phyloP scores from a whole-genome alignment of 306 rosid genomes.

The Quercus dentata region DNA sequence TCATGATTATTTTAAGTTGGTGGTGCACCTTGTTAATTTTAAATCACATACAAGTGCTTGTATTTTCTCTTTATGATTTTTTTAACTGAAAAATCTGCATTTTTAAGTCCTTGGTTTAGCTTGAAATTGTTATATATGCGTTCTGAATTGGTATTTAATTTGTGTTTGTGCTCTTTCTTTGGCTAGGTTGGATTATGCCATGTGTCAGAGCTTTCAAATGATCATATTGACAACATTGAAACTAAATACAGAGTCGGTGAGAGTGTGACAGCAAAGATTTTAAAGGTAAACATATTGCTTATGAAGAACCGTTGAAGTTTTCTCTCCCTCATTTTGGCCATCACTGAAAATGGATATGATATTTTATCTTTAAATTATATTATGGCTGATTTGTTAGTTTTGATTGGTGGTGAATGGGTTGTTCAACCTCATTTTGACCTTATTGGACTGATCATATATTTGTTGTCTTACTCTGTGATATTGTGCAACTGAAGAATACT shows the following conservation, averaged over 20 bases:
- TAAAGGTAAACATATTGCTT: slow-evolving; percentile 58
- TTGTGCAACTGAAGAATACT: not conserved
- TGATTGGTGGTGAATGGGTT: not conserved
- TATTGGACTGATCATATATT: not conserved
- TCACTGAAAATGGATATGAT: not conserved
- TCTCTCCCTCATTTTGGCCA: not conserved
- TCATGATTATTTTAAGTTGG: not conserved
- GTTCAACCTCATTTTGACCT: not conserved
- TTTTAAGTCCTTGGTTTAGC: not conserved
- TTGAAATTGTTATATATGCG: not conserved
- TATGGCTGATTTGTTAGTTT: not conserved
- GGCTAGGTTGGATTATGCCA: slow-evolving; percentile 92
- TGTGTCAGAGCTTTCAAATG: slow-evolving; percentile 74
- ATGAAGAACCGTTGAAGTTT: not conserved
- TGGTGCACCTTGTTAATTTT: not conserved
- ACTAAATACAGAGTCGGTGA: slow-evolving; percentile 67
- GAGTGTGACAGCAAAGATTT: slow-evolving; percentile 65
- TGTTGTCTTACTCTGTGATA: not conserved
- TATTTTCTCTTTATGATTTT: not conserved
- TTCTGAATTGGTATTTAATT: not conserved
- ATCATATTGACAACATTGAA: slow-evolving; percentile 52
- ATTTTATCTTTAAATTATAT: not conserved
- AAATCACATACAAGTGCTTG: not conserved
- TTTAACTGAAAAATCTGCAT: not conserved
- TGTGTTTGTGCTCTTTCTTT: slow-evolving; percentile 10